These are phyloP conservation scores for Candida pini DNA, from an alignment of 805 yeast species.

Conservation along the genomic window DNA sequence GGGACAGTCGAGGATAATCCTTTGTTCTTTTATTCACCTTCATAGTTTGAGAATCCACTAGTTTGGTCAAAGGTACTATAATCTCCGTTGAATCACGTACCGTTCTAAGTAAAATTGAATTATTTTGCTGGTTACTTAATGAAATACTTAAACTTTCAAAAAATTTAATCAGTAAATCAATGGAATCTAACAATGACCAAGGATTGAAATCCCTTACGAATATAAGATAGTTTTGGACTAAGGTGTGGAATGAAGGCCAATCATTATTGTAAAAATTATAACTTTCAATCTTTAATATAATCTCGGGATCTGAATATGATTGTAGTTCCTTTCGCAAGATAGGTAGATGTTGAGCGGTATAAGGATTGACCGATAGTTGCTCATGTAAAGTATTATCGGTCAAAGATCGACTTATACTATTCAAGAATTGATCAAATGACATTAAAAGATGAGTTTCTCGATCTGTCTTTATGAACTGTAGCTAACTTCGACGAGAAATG, in stretches of 20 bases:
- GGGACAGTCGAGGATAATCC: constrained; percentile 39
- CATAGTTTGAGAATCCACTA: constrained; percentile 38
- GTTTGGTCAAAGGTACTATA: constrained; percentile 40
- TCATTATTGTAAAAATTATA: constrained; percentile 27
- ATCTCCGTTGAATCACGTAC: constrained; percentile 32
- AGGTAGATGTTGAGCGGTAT: constrained; percentile 18
- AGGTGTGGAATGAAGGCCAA: constrained; percentile 39
- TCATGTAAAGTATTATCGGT: constrained; percentile 6
- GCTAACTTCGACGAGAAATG: too few relatives aligned
- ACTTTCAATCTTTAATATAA: constrained; percentile 26
- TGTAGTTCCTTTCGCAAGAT: constrained; percentile 22
- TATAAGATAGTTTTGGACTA: constrained; percentile 37
- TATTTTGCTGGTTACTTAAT: constrained; percentile 36
- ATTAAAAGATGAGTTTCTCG: too few relatives aligned
- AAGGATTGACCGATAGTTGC: constrained; percentile 19
- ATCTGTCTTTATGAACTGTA: too few relatives aligned
- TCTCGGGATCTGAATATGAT: constrained; percentile 12
- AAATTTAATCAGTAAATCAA: constrained; percentile 45
- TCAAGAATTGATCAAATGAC: constrained; percentile 9
- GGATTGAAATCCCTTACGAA: constrained; percentile 49
- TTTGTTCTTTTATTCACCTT: constrained; percentile 25
- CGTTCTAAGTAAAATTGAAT: constrained; percentile 34
- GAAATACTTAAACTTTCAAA: constrained; percentile 44
- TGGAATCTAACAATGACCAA: constrained; percentile 47
- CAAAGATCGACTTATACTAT: constrained; percentile 7